Evolutionary conservation across 1,284 basidiomycete species (phyloP).

Genomic region (Pyrrhoderma noxium): DNA sequence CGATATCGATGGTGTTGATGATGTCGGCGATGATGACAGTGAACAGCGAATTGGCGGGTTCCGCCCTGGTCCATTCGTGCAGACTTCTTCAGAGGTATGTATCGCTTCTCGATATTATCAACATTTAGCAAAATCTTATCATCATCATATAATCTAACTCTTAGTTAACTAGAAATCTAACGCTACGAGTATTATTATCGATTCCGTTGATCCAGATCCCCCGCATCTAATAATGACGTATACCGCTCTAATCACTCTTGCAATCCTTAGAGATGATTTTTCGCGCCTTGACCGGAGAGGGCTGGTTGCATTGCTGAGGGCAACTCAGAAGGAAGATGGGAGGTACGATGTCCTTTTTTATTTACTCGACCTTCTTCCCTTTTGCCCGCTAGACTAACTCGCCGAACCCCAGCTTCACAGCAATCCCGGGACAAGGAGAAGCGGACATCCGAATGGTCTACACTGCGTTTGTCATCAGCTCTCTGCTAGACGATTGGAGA

Average conservation of each 20-base stretch:
- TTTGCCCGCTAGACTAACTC: background rate
- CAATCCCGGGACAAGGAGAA: constrained; percentile 58
- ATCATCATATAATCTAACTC: background rate
- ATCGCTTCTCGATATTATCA: background rate
- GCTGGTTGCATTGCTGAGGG: background rate
- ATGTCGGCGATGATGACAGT: background rate
- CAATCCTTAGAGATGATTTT: constrained; percentile 80
- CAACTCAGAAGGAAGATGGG: constrained; percentile 47
- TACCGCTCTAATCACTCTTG: constrained; percentile 73
- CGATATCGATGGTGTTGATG: no score
- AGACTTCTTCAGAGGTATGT: constrained; percentile 17
- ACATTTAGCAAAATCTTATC: background rate
- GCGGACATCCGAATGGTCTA: constrained; percentile 81
- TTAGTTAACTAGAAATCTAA: no score
- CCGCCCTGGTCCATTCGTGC: constrained; percentile 51
- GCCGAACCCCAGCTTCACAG: constrained; percentile 56
- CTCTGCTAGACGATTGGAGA: constrained; percentile 73
- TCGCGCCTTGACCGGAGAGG: constrained; percentile 46
- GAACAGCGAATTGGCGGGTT: constrained; percentile 12
- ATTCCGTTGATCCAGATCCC: constrained; percentile 50
- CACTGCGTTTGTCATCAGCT: constrained; percentile 79
- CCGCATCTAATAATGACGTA: constrained; percentile 93
- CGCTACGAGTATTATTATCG: no score
- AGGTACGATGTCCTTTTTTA: constrained; percentile 44
- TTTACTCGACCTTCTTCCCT: background rate